A percentile compares a stretch with the other conserved stretches of the same genome.
These are phyloP conservation scores for Platanthera guangdongensis DNA, from an alignment of 106 monocot species.

Conservation along the genomic window DNA sequence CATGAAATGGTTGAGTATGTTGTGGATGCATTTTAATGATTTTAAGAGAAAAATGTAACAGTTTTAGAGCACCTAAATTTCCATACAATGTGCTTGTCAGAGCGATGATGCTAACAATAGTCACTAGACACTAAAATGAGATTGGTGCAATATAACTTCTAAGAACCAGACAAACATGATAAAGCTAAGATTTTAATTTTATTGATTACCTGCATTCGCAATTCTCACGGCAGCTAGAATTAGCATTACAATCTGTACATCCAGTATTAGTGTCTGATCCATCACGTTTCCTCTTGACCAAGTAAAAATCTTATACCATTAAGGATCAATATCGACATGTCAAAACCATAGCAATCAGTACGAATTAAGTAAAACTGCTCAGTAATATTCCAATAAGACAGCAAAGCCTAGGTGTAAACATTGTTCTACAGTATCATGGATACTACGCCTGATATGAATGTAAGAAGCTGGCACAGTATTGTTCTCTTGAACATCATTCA, in stretches of 20 bases:
- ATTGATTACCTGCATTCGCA: conserved; percentile 88
- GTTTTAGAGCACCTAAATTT: background rate
- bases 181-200: background rate
- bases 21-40: background rate
- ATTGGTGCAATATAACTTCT: background rate
- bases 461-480: conserved; percentile 63
- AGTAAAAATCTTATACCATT: conserved; percentile 45
- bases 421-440: conserved; percentile 26
- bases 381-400: background rate
- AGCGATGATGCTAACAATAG: background rate
- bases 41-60: background rate
- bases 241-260: conserved; percentile 51
- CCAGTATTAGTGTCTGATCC: conserved; percentile 44
- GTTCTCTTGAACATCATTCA: conserved; percentile 40
- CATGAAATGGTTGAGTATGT: background rate
- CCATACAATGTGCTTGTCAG: background rate
- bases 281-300: conserved; percentile 77
- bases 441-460: conserved; percentile 88
- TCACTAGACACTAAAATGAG: background rate
- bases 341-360: conserved; percentile 3
- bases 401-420: background rate
- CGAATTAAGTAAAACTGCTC: background rate
- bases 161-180: too few relatives aligned
- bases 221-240: conserved; percentile 57
- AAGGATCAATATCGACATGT: conserved; percentile 22